Percentiles rank a stretch among this genome's conserved stretches.
Evolutionary conservation across 2,329 filamentous ascomycete species (phyloP).

Genomic region (Boeremia lycopersici): DNA sequence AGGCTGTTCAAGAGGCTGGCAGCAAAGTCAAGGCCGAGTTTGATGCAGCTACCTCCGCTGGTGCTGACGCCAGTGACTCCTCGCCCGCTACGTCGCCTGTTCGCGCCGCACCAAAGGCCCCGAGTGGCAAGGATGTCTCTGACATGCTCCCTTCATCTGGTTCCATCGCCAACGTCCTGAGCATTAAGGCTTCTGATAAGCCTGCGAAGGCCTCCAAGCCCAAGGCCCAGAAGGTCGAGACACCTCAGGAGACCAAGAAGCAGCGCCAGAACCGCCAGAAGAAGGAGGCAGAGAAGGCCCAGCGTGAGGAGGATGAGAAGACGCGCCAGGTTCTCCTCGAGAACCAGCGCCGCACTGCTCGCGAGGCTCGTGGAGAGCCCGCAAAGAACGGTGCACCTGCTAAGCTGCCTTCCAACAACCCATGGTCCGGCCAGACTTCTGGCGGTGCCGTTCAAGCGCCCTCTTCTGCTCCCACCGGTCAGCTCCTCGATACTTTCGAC

Average conservation of each 20-base stretch:
- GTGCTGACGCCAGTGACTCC: conserved; percentile 81
- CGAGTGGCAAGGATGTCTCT: conserved; percentile 71
- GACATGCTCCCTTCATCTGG: conserved; percentile 86
- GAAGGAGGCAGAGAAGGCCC: conserved; percentile 77
- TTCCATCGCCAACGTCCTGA: conserved; percentile 74
- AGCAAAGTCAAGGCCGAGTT: conserved; percentile 42
- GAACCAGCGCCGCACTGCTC: conserved; percentile 80
- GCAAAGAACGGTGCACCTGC: conserved; percentile 75
- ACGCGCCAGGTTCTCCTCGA: conserved; percentile 78
- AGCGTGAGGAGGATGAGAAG: conserved; percentile 78
- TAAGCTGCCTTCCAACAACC: conserved; percentile 56
- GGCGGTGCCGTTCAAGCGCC: conserved; percentile 30
- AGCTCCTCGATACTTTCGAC: conserved; percentile 60
- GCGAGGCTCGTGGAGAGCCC: conserved; percentile 79
- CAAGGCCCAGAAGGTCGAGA: conserved; percentile 62
- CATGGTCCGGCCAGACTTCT: conserved; percentile 56
- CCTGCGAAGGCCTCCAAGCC: conserved; percentile 64
- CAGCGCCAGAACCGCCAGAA: conserved; percentile 92
- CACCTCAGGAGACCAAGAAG: conserved; percentile 82
- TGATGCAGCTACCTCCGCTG: conserved; percentile 65
- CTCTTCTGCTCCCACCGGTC: conserved; percentile 28
- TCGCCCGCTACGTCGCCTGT: conserved; percentile 68
- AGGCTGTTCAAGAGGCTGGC: conserved; percentile 40
- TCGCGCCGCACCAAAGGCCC: conserved; percentile 50
- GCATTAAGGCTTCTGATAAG: conserved; percentile 72